phyloP scores from a whole-genome alignment of 1,139 yeast genomes.

The Sugiyamaella paludigena region DNA sequence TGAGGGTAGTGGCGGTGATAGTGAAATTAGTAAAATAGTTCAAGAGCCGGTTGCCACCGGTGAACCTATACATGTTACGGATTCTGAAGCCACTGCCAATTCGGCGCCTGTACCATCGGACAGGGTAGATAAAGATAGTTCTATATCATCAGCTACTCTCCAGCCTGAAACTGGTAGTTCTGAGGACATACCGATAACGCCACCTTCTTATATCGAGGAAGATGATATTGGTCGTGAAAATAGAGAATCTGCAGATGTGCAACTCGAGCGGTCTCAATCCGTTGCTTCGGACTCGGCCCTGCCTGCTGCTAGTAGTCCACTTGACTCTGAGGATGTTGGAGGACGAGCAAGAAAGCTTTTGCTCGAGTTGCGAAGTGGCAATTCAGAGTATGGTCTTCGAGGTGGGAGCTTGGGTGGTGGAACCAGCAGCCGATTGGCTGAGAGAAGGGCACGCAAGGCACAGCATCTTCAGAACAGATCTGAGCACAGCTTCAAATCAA shows the following conservation, averaged over 20 bases:
- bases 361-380: constrained; percentile 52
- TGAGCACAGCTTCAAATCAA: constrained; percentile 9
- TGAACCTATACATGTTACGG: neutral
- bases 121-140: neutral
- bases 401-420: constrained; percentile 20
- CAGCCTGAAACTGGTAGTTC: neutral
- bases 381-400: constrained; percentile 19
- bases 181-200: neutral
- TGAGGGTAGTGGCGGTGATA: neutral
- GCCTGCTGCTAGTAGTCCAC: constrained; percentile 13
- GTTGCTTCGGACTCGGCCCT: constrained; percentile 9
- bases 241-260: constrained; percentile 2
- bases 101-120: neutral
- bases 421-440: constrained; percentile 24
- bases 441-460: constrained; percentile 32
- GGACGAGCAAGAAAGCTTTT: constrained; percentile 59
- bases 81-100: neutral
- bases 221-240: neutral
- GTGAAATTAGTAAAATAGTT: no score
- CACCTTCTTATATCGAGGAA: constrained; percentile 1
- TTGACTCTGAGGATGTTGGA: constrained; percentile 56
- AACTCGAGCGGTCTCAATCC: constrained; percentile 8
- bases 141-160: neutral
- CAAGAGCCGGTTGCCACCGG: no score
- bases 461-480: constrained; percentile 22